phyloP scores from a whole-genome alignment of 495 filamentous ascomycete species.

The Talaromyces thailandensis region DNA sequence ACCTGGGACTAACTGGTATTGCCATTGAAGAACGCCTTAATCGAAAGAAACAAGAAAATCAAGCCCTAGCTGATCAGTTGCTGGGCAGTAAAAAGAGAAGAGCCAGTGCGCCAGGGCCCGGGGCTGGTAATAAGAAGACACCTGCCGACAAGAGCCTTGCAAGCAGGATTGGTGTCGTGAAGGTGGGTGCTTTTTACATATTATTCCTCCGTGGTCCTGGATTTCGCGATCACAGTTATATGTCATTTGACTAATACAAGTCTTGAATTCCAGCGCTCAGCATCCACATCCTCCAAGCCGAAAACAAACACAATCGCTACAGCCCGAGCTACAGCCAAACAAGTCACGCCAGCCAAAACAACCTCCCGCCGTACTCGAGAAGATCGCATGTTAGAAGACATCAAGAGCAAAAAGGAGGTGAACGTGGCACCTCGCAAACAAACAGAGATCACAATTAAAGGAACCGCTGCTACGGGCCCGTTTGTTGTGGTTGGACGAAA shows the following conservation, averaged over 20 bases:
- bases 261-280: constrained; percentile 25
- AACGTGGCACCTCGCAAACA: constrained; percentile 20
- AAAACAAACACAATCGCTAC: constrained; percentile 18
- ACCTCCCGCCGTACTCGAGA: constrained; percentile 24
- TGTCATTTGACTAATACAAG: neutral
- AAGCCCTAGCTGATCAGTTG: constrained; percentile 62
- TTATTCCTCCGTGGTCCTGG: neutral
- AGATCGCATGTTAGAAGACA: constrained; percentile 26
- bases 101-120: constrained; percentile 45
- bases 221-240: neutral
- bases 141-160: constrained; percentile 51
- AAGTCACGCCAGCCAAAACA: constrained; percentile 9
- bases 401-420: constrained; percentile 13
- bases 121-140: constrained; percentile 30
- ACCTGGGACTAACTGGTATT: neutral
- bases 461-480: constrained; percentile 59
- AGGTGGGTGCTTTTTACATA: constrained; percentile 36
- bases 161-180: constrained; percentile 65
- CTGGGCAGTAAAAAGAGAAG: constrained; percentile 53
- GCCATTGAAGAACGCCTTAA: constrained; percentile 26
- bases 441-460: constrained; percentile 64
- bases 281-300: constrained; percentile 29
- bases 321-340: neutral
- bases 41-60: constrained; percentile 60
- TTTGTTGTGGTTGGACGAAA: constrained; percentile 81